Percentiles rank a stretch among this genome's conserved stretches.
Evolutionary conservation across 768 basidiomycete genomes (phyloP).

Genomic region (Udeniomyces megalosporus): DNA sequence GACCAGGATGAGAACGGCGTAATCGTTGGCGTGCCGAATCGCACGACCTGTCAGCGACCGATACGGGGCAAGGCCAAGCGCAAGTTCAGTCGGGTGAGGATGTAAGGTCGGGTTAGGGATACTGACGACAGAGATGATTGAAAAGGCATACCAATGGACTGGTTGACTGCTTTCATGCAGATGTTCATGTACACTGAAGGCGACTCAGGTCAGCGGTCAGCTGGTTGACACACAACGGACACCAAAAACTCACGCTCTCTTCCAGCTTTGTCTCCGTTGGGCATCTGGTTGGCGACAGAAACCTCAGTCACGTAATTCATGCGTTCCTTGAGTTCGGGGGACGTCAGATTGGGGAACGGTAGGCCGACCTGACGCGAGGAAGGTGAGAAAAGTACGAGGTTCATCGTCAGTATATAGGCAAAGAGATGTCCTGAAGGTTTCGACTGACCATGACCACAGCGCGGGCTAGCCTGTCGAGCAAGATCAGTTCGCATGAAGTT

Average conservation of each 20-base stretch:
- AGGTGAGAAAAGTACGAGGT: not conserved
- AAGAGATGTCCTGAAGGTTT: not conserved
- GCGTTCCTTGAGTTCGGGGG: constrained; percentile 75
- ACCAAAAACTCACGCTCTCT: constrained; percentile 37
- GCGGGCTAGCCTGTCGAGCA: constrained; percentile 37
- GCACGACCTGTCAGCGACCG: constrained; percentile 54
- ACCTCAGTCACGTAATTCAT: constrained; percentile 68
- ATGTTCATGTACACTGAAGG: constrained; percentile 22
- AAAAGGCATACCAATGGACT: constrained; percentile 70
- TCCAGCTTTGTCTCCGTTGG: constrained; percentile 65
- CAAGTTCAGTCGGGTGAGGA: too few species aligned
- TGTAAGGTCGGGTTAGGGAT: not conserved
- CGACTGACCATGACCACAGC: constrained; percentile 48
- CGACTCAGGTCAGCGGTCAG: not conserved
- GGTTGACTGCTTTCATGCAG: constrained; percentile 61
- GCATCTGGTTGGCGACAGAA: constrained; percentile 33
- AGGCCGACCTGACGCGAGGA: constrained; percentile 42
- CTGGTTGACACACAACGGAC: too few species aligned
- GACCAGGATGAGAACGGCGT: constrained; percentile 75
- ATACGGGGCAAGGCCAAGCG: too few species aligned
- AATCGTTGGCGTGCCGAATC: constrained; percentile 78
- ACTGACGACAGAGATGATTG: not conserved
- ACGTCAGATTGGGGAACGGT: constrained; percentile 83
- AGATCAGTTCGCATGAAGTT: too few species aligned
- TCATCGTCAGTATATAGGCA: not conserved